Evolutionary conservation across 2,329 filamentous ascomycete species (phyloP), one percentile per base, ranked within the genome.

Genomic region (Celoporthe dispersa): DNA sequence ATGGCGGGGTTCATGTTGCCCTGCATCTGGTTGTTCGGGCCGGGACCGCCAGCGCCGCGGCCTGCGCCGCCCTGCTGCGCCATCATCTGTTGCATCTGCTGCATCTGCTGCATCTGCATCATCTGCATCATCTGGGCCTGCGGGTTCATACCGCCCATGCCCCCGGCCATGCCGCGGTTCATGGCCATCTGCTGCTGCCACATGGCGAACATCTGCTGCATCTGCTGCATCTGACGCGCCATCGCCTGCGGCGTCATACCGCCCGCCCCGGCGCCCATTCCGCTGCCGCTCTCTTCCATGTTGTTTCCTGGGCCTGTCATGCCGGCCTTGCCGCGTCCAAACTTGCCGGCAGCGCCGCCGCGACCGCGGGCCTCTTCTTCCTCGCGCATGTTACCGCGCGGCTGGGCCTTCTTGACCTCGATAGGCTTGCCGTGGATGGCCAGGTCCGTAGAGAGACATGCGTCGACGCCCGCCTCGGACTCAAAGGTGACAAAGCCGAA

Each of bases 401-500:
- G 96, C 78, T 99, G 95, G 1, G 96, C 96, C 77, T 97, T 97
- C 85, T 99, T 99, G 67, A 99, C 96, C 80, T 99, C 96, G 75
- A 99, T 98, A 2, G 92, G 91, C 83, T 99, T 99, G 71, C 94
- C 94, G 73, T 97, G 92, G 71, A 99, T 98, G 78, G 96, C 93
- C 16, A 99, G 87, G 22, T 94, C 92, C 31, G 91, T 88, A 68
- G 91, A 90, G 59, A 99, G 89, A 71, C 94, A 97, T 44, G 93
- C 92, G 74, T 99, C 96, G 60, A 99, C 96, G 25, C 96, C 96
- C 22, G 93, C 91, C 77, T 99, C 96, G 74, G 91, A 97, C 81
- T 99, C 96, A 76, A 99, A 99, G 0, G 96, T 99, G 67, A 99
- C 96, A 80, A 99, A 99, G 19, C 96, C 96, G 77, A 99, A 99